Evolutionary conservation across 306 rosid species (phyloP).

Genomic region (Casuarina glauca): DNA sequence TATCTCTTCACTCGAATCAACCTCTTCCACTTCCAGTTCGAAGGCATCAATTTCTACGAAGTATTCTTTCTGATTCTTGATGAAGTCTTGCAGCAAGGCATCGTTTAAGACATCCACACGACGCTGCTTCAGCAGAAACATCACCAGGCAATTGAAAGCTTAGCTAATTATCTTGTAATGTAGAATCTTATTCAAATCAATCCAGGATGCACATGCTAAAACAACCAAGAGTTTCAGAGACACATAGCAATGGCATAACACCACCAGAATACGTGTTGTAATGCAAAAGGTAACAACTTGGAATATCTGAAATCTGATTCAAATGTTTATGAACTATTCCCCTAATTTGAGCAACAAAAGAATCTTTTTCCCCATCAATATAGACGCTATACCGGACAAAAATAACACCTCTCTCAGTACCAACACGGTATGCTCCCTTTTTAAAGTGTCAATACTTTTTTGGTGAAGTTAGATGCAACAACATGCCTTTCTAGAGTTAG

Average conservation of each 20-base stretch:
- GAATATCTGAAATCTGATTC: background rate
- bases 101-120: slow-evolving; percentile 18
- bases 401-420: background rate
- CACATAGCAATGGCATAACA: background rate
- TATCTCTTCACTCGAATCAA: slow-evolving; percentile 44
- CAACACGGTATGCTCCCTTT: background rate
- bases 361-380: background rate
- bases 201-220: background rate
- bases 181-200: background rate
- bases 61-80: slow-evolving; percentile 65
- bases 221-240: background rate
- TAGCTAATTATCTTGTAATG: slow-evolving; percentile 23
- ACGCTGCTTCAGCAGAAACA: slow-evolving; percentile 51
- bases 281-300: background rate
- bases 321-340: background rate
- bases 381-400: background rate
- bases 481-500: background rate
- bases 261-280: background rate
- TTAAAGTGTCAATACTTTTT: background rate
- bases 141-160: slow-evolving; percentile 23
- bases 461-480: background rate
- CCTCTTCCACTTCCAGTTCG: slow-evolving; percentile 67
- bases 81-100: slow-evolving; percentile 49
- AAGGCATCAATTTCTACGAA: slow-evolving; percentile 73
- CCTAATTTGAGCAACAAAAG: background rate